phyloP scores from a whole-genome alignment of 225 moss, liverwort and hornwort species.

The Polytrichum formosum region DNA sequence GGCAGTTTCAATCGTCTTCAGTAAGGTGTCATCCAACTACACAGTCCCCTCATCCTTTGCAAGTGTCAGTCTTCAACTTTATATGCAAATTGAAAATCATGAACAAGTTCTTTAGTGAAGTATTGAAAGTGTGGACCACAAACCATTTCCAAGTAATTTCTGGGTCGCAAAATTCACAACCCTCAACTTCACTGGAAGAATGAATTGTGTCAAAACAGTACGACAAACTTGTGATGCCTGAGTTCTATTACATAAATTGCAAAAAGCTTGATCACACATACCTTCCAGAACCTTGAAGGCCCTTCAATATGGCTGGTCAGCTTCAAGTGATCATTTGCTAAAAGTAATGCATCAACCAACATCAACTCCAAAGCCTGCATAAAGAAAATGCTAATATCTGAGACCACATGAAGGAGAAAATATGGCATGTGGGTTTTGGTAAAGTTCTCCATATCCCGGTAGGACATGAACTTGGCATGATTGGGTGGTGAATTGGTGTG shows the following conservation, averaged over 20 bases:
- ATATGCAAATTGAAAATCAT: no score
- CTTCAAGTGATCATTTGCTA: constrained; percentile 70
- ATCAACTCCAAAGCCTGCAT: constrained; percentile 88
- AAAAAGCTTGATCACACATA: constrained; percentile 13
- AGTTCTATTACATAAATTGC: no score
- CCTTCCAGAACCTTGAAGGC: constrained; percentile 89
- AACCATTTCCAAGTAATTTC: no score
- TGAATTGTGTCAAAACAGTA: no score
- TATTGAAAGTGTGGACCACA: no score
- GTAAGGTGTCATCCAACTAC: constrained; percentile 79
- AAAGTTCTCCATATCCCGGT: no score
- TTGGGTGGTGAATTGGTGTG: no score
- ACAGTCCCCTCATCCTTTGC: constrained; percentile 4
- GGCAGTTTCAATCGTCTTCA: constrained; percentile 84
- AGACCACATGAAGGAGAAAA: not conserved
- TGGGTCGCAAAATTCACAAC: no score
- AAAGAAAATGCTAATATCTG: not conserved
- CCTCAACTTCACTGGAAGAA: no score
- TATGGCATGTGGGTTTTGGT: not conserved
- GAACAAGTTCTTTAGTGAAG: no score
- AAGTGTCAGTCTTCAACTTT: not conserved
- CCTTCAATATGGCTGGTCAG: constrained; percentile 66
- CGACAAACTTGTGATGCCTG: no score
- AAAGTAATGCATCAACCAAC: constrained; percentile 76
- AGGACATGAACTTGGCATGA: no score